Percentiles rank a stretch among this genome's conserved stretches.
phyloP scores from a whole-genome alignment of 1,284 basidiomycete genomes.

The Sphaerobolus stellatus region DNA sequence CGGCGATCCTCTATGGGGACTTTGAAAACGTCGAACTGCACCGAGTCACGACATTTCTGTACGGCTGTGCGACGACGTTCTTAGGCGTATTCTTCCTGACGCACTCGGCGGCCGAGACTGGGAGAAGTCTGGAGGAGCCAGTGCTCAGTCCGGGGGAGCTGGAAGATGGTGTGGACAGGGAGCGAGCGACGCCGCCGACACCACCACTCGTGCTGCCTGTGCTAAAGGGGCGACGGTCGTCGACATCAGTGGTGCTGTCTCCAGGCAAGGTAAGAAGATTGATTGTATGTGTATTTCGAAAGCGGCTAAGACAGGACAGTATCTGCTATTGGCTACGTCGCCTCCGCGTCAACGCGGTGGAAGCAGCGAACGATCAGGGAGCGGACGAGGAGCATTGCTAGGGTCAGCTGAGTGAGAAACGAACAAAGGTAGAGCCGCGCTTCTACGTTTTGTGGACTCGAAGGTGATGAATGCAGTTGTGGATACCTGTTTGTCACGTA shows the following conservation, averaged over 20 bases:
- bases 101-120: constrained; percentile 10
- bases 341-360: constrained; percentile 7
- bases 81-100: constrained; percentile 73
- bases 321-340: constrained; percentile 15
- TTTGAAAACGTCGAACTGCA: constrained; percentile 81
- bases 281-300: background rate
- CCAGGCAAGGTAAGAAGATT: constrained; percentile 13
- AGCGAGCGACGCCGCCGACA: background rate
- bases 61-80: constrained; percentile 81
- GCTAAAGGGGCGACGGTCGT: constrained; percentile 4
- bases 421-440: too few relatives aligned
- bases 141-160: background rate
- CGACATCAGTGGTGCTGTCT: constrained; percentile 15
- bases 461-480: too few relatives aligned
- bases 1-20: constrained; percentile 91
- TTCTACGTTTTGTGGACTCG: too few relatives aligned
- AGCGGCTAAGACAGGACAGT: constrained; percentile 3
- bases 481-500: too few relatives aligned
- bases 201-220: constrained; percentile 4
- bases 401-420: too few relatives aligned
- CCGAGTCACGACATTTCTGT: constrained; percentile 82
- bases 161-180: constrained; percentile 1
- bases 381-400: too few relatives aligned
- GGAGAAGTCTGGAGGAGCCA: background rate
- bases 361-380: too few relatives aligned